Conservation (phyloP, 768 basidiomycete species). For the Boletus bicolor region DNA sequence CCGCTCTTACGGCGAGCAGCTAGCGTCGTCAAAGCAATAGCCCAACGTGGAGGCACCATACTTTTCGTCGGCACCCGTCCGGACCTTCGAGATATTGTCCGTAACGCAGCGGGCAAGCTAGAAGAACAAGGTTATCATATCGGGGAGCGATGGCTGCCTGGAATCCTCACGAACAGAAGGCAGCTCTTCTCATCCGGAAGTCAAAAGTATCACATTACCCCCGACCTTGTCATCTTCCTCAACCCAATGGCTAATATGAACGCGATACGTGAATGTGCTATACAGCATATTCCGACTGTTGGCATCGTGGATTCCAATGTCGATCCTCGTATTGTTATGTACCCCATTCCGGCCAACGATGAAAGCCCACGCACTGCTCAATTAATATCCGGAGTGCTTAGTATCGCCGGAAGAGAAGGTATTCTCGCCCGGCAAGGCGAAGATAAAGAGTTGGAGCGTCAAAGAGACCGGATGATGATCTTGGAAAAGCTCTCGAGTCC, state of each 20-base stretch:
- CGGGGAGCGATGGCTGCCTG: conserved; percentile 88
- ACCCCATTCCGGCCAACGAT: conserved; percentile 98
- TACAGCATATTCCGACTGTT: conserved; percentile 87
- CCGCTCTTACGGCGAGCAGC: conserved; percentile 90
- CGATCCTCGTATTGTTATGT: conserved; percentile 95
- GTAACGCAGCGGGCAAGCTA: conserved; percentile 75
- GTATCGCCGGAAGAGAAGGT: conserved; percentile 82
- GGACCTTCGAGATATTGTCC: conserved; percentile 70
- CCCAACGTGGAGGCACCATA: conserved; percentile 76
- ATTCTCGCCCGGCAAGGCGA: conserved; percentile 43
- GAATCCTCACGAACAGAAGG: conserved; percentile 86
- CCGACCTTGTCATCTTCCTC: conserved; percentile 88
- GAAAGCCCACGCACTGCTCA: conserved; percentile 91
- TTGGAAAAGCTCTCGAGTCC: conserved; percentile 23
- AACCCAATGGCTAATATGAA: conserved; percentile 83
- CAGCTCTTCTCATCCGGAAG: conserved; percentile 68
- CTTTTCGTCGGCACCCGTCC: conserved; percentile 89
- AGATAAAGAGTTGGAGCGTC: conserved; percentile 22
- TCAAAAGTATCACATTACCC: conserved; percentile 54
- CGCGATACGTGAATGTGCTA: conserved; percentile 89
- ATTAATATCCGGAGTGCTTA: conserved; percentile 83
- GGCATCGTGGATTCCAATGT: conserved; percentile 93
- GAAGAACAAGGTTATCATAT: conserved; percentile 82
- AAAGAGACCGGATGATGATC: conserved; percentile 26
- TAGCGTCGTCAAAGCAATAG: conserved; percentile 78